Evolutionary conservation across 2,329 filamentous ascomycete genomes (phyloP).

Genomic region (Ceratocystis diversiconidia): DNA sequence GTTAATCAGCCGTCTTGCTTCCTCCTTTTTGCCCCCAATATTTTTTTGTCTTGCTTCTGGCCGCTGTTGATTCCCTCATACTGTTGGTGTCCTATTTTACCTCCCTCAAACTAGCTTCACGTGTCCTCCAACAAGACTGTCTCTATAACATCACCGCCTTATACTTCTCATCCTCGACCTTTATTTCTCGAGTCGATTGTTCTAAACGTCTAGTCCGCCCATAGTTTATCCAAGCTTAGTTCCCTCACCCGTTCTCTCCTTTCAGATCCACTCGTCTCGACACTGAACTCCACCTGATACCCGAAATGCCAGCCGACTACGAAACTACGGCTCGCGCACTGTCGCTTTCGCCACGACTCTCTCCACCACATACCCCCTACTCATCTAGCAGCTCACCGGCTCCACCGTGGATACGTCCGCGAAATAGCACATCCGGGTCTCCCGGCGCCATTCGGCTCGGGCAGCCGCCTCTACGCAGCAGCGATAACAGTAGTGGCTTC

Average conservation of each 20-base stretch:
- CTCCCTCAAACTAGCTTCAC: too few species aligned
- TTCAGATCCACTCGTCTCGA: not conserved
- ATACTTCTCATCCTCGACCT: not conserved
- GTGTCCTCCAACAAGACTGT: too few species aligned
- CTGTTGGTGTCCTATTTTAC: not conserved
- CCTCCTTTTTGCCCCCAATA: not conserved
- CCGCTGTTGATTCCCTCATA: not conserved
- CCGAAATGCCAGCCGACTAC: slow-evolving; percentile 38
- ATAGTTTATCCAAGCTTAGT: not conserved
- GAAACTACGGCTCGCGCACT: slow-evolving; percentile 36
- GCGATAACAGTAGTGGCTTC: slow-evolving; percentile 14
- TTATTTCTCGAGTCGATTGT: not conserved
- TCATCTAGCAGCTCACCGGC: slow-evolving; percentile 23
- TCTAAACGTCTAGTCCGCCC: not conserved
- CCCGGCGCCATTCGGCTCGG: slow-evolving; percentile 18
- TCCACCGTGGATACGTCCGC: slow-evolving; percentile 27
- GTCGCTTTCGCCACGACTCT: slow-evolving; percentile 28
- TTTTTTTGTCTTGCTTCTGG: not conserved
- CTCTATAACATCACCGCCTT: not conserved
- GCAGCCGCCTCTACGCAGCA: slow-evolving; percentile 26
- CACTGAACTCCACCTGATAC: not conserved
- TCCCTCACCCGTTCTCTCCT: not conserved
- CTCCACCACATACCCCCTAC: slow-evolving; percentile 22
- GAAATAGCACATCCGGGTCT: slow-evolving; percentile 24
- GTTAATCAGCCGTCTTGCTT: not conserved